Evolutionary conservation across 805 yeast genomes (phyloP).

Genomic region (Starmerella ratchasimensis): DNA sequence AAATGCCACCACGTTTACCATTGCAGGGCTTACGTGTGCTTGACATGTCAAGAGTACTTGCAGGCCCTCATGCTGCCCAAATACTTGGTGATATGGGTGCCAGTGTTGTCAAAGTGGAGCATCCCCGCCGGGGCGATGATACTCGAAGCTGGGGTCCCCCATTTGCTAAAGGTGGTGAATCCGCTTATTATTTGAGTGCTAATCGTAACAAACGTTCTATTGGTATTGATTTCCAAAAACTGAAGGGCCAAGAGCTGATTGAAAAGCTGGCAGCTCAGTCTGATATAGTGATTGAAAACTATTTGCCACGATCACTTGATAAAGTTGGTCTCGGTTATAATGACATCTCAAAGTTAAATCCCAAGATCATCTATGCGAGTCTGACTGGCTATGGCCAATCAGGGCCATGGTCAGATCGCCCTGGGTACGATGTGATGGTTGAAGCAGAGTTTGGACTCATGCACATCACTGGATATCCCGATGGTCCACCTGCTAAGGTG

Average conservation of each 20-base stretch:
- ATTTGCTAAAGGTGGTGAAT: conserved; percentile 28
- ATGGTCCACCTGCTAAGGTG: conserved; percentile 32
- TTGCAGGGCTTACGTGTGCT: conserved; percentile 27
- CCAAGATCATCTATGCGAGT: conserved; percentile 27
- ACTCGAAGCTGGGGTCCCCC: conserved; percentile 36
- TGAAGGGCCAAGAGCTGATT: conserved; percentile 27
- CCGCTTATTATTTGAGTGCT: conserved; percentile 30
- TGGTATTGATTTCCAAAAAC: conserved; percentile 27
- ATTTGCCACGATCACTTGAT: conserved; percentile 28
- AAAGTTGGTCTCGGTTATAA: conserved; percentile 28
- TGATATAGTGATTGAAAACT: conserved; percentile 31
- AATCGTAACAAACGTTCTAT: conserved; percentile 30
- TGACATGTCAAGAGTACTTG: conserved; percentile 31
- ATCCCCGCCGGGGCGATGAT: conserved; percentile 32
- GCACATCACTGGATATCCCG: conserved; percentile 33
- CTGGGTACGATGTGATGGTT: conserved; percentile 35
- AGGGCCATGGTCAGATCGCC: conserved; percentile 29
- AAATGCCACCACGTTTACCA: conserved; percentile 18
- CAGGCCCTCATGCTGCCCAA: conserved; percentile 33
- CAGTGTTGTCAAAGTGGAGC: conserved; percentile 31
- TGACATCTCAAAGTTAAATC: conserved; percentile 21
- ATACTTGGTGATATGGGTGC: conserved; percentile 34
- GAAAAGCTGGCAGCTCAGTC: conserved; percentile 22
- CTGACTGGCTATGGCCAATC: conserved; percentile 34
- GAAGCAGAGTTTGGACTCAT: conserved; percentile 34